Evolutionary conservation across 2,329 filamentous ascomycete genomes (phyloP).

Genomic region (Helotiales sp.): DNA sequence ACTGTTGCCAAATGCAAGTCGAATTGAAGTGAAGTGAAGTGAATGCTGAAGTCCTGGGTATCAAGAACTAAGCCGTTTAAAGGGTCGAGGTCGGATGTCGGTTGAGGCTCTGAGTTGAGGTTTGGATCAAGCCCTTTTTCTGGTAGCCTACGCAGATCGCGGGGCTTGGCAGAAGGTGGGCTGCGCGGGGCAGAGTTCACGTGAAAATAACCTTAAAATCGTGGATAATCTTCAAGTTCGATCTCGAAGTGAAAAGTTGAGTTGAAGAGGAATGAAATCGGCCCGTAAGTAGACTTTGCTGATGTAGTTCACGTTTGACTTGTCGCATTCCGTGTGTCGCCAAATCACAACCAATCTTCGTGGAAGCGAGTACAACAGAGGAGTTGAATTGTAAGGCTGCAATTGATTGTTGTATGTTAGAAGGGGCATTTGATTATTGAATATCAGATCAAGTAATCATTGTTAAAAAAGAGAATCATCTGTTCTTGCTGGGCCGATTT

Average conservation of each 20-base stretch:
- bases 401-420: background rate
- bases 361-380: background rate
- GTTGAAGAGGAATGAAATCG: background rate
- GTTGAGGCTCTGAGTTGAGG: background rate
- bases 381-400: background rate
- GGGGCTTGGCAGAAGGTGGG: conserved; percentile 3
- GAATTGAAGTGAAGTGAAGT: too few relatives aligned
- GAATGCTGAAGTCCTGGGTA: background rate
- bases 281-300: background rate
- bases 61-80: background rate
- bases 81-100: background rate
- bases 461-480: too few relatives aligned
- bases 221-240: too few relatives aligned
- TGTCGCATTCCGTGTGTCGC: background rate
- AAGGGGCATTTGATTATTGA: background rate
- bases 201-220: background rate
- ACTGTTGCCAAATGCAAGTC: background rate
- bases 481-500: background rate
- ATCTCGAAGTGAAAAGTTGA: background rate
- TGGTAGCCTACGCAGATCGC: background rate
- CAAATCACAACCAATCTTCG: background rate
- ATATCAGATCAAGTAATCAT: background rate
- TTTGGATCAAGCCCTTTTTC: background rate
- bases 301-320: background rate
- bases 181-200: conserved; percentile 7